Evolutionary conservation across 2,329 filamentous ascomycete genomes (phyloP).

Genomic region (Ophiosphaerella korrae): DNA sequence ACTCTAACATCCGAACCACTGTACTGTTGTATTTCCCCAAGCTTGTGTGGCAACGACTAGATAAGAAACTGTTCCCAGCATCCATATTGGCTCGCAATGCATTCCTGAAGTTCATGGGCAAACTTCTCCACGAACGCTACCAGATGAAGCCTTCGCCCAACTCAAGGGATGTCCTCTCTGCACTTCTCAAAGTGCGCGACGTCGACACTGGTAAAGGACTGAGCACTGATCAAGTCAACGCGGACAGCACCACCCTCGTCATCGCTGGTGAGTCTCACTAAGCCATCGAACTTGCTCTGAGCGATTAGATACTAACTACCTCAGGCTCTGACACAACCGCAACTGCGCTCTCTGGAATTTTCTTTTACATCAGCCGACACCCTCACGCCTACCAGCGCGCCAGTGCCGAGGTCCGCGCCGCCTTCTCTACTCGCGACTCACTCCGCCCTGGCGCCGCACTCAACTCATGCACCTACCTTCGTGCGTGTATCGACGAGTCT

Average conservation of each 20-base stretch:
- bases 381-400: slow-evolving; percentile 23
- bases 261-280: slow-evolving; percentile 2
- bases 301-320: too few relatives aligned
- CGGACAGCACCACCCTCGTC: slow-evolving; percentile 47
- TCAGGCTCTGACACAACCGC: slow-evolving; percentile 42
- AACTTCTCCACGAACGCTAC: slow-evolving; percentile 11
- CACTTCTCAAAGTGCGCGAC: slow-evolving; percentile 39
- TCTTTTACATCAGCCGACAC: slow-evolving; percentile 48
- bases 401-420: slow-evolving; percentile 21
- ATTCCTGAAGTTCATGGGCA: slow-evolving; percentile 22
- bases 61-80: slow-evolving; percentile 41
- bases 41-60: slow-evolving; percentile 27
- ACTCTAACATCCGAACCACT: slow-evolving; percentile 44
- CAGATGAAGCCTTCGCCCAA: neutral
- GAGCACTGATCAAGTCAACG: slow-evolving; percentile 46
- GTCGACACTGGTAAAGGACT: slow-evolving; percentile 38
- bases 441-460: slow-evolving; percentile 26
- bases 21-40: slow-evolving; percentile 34
- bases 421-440: slow-evolving; percentile 19
- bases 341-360: slow-evolving; percentile 34
- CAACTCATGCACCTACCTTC: slow-evolving; percentile 27
- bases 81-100: slow-evolving; percentile 26
- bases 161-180: slow-evolving; percentile 43
- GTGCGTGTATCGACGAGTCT: slow-evolving; percentile 41
- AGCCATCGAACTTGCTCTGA: too few relatives aligned